These are phyloP conservation scores for Malus hybrid DNA, from an alignment of 331 rosid species.

Conservation along the genomic window DNA sequence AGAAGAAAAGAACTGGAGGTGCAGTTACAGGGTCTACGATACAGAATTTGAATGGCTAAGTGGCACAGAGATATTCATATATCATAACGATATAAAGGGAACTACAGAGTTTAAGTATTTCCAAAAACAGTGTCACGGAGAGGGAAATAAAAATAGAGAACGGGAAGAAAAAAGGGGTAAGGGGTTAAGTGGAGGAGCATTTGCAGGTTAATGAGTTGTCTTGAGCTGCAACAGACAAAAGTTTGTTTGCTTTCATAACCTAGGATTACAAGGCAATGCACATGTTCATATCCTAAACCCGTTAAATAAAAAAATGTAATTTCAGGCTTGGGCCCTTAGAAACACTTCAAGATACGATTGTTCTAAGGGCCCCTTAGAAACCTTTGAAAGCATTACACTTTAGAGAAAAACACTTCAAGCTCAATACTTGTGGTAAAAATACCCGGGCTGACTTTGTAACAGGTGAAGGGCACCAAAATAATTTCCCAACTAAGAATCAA, in stretches of 20 bases:
- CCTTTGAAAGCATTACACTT: too few species aligned
- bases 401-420: too few species aligned
- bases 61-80: neutral
- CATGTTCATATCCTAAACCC: neutral
- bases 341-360: too few species aligned
- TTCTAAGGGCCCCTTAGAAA: too few species aligned
- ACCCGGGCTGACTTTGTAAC: too few species aligned
- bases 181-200: neutral
- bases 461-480: too few species aligned
- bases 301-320: neutral
- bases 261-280: too few species aligned
- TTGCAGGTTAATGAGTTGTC: neutral
- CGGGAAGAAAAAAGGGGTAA: neutral
- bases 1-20: neutral
- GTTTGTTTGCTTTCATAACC: neutral
- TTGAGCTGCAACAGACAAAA: neutral
- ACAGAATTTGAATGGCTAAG: neutral
- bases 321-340: too few species aligned
- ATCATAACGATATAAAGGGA: neutral
- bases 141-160: neutral
- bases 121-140: too few species aligned
- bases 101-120: neutral
- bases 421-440: too few species aligned
- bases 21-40: neutral
- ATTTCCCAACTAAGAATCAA: too few species aligned